A percentile compares a stretch with the other conserved stretches of the same genome.
phyloP scores from a whole-genome alignment of 192 early-diverging fungal genomes.

The Backusella parvicylindrica region DNA sequence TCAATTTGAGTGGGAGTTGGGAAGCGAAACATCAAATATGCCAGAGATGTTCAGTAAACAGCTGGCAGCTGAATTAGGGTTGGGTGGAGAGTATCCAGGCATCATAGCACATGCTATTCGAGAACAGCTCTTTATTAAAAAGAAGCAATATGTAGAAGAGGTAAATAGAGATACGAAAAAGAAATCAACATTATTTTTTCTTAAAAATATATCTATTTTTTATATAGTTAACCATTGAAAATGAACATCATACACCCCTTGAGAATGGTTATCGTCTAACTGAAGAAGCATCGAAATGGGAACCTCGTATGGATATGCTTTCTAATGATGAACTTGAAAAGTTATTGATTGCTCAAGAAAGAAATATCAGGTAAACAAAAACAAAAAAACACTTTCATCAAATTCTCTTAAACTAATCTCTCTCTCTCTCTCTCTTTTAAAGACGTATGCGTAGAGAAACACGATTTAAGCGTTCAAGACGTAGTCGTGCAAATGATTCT shows the following conservation, averaged over 20 bases:
- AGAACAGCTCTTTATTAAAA: slow-evolving; percentile 65
- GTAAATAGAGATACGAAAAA: background rate
- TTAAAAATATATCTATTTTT: background rate
- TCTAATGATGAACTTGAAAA: slow-evolving; percentile 61
- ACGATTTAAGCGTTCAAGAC: slow-evolving; percentile 27
- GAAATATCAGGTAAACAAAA: slow-evolving; percentile 47
- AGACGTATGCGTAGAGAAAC: slow-evolving; percentile 31
- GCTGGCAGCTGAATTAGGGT: slow-evolving; percentile 67
- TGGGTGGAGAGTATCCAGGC: slow-evolving; percentile 77
- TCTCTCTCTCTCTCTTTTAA: background rate
- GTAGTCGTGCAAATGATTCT: background rate
- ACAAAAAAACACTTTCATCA: background rate
- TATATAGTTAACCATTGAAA: slow-evolving; percentile 29
- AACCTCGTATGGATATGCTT: slow-evolving; percentile 51
- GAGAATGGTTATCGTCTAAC: slow-evolving; percentile 41
- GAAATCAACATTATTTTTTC: no score
- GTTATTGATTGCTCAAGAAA: slow-evolving; percentile 50
- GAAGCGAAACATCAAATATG: slow-evolving; percentile 33
- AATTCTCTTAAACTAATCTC: no score
- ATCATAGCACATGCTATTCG: slow-evolving; percentile 74
- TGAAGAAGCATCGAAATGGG: slow-evolving; percentile 50
- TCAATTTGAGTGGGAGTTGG: slow-evolving; percentile 89
- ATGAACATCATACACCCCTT: slow-evolving; percentile 32
- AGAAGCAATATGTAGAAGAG: slow-evolving; percentile 50
- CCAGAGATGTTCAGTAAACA: slow-evolving; percentile 74